Evolutionary conservation across 371 early-diverging fungal genomes (phyloP).

Genomic region (Lichtheimia corymbifera): DNA sequence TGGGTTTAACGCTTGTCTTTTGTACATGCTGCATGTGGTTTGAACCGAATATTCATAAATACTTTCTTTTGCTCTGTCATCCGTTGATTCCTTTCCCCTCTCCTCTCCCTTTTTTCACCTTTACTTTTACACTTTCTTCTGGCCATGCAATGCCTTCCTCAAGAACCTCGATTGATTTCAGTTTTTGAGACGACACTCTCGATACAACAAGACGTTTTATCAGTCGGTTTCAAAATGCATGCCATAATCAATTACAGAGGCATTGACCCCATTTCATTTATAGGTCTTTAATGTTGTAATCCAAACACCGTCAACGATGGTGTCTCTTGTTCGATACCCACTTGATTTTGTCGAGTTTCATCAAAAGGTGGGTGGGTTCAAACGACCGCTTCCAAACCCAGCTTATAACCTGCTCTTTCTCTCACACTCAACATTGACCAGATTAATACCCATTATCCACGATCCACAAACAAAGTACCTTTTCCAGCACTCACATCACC

Average conservation of each 20-base stretch:
- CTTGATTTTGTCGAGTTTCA: slow-evolving; percentile 66
- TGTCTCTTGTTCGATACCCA: slow-evolving; percentile 58
- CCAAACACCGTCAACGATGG: slow-evolving; percentile 44
- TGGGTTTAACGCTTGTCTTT: no score
- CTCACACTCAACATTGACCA: slow-evolving; percentile 8
- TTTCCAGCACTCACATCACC: slow-evolving; percentile 41
- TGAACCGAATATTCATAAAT: no score
- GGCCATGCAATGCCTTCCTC: slow-evolving; percentile 17
- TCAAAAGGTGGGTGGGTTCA: slow-evolving; percentile 43
- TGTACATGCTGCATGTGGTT: no score
- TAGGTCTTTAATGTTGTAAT: slow-evolving; percentile 63
- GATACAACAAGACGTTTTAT: slow-evolving; percentile 34
- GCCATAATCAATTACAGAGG: neutral
- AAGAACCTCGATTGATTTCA: slow-evolving; percentile 23
- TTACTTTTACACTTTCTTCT: slow-evolving; percentile 5
- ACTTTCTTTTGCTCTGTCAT: no score
- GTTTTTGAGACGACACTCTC: slow-evolving; percentile 44
- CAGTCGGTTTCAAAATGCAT: slow-evolving; percentile 21
- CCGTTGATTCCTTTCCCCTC: slow-evolving; percentile 8
- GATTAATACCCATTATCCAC: slow-evolving; percentile 42
- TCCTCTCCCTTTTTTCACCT: slow-evolving; percentile 3
- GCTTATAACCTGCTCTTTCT: no score
- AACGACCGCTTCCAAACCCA: neutral
- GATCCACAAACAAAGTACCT: slow-evolving; percentile 31
- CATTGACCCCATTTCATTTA: neutral